Percentiles rank a stretch among this genome's conserved stretches.
These are phyloP conservation scores for Leptographium galeiforme DNA, from an alignment of 2,329 filamentous ascomycete genomes.

Conservation along the genomic window DNA sequence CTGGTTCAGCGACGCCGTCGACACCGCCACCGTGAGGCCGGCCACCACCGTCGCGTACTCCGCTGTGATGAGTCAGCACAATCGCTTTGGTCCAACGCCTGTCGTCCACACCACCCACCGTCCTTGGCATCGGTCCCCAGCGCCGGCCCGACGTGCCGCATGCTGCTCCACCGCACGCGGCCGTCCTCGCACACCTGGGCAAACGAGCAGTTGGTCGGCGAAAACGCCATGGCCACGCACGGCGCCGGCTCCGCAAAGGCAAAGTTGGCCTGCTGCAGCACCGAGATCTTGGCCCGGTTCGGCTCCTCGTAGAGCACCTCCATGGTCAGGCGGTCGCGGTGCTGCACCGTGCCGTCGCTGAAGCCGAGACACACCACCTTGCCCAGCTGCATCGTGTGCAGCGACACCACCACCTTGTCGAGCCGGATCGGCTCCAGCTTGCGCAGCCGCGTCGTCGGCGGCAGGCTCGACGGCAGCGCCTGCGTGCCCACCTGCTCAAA, in stretches of 20 bases:
- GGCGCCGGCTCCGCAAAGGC: constrained; percentile 48
- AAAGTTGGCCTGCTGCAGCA: constrained; percentile 67
- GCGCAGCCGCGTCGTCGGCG: constrained; percentile 32
- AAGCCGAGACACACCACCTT: constrained; percentile 60
- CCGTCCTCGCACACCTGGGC: constrained; percentile 45
- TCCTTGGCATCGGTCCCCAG: constrained; percentile 34
- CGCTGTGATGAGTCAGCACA: constrained; percentile 21
- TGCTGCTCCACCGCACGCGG: constrained; percentile 42
- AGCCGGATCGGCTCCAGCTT: constrained; percentile 55
- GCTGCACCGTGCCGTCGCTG: constrained; percentile 69
- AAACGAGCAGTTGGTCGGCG: constrained; percentile 46
- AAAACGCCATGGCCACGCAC: constrained; percentile 42
- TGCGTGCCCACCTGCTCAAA: constrained; percentile 59
- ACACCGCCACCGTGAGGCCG: constrained; percentile 40
- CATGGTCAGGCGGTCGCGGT: constrained; percentile 65
- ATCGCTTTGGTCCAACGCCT: neutral
- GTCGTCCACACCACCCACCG: constrained; percentile 18
- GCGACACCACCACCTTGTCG: constrained; percentile 56
- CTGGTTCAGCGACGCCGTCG: constrained; percentile 29
- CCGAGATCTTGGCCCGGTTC: constrained; percentile 52
- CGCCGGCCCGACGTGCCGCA: constrained; percentile 36
- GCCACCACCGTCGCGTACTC: constrained; percentile 46
- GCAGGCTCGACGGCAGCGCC: constrained; percentile 1
- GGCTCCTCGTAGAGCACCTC: constrained; percentile 50
- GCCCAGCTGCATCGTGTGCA: constrained; percentile 56